Evolutionary conservation across 106 monocot species (phyloP), one percentile per base, ranked within the genome.

Genomic region (Ottelia alismoides): DNA sequence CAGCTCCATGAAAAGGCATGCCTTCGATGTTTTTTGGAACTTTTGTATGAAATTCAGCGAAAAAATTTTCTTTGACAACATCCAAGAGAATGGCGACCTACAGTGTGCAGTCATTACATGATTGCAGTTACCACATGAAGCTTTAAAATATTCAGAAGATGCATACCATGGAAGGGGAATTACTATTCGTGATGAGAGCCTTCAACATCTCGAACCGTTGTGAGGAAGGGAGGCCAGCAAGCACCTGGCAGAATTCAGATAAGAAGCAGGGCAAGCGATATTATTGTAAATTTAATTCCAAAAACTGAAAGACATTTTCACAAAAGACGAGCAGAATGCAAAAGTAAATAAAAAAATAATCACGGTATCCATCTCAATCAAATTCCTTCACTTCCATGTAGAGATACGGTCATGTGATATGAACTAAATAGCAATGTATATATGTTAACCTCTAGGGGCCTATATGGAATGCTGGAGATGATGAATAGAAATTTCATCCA

Each of bases 21-120:
- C 16, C 14, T 25, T 40, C 4, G 62, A 62, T 45, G 49, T n/a
- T 53, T 54, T 22, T 11, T 23, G 45, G 43, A 46, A 20, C 54
- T 18, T 46, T 25, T 43, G 53, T 64, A 65, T 31, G 30, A 17
- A 19, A 60, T 57, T 61, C 75, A 20, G 17, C 30, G 29, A 66
- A 18, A 51, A 83, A 43, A 67, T 78, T 68, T 22, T 69, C 81
- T 53, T 57, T 89, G 44, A 77, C 82, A 56, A 83, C 21, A 80
- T 98, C 98, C 49, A 98, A 50, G 30, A 85, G 77, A 77, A 98
- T 64, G 45, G 90, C 85, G 47, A 71, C 74, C 98, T 98, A 60
- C 22, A 3, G 56, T 22, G 23, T 22, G 28, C 12, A 60, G 9
- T 20, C 14, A 20, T 20, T 19, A 45, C 22, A 40, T 49, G 9